Evolutionary conservation across 495 filamentous ascomycete species (phyloP).

Genomic region (Penicillium ochrochloron): DNA sequence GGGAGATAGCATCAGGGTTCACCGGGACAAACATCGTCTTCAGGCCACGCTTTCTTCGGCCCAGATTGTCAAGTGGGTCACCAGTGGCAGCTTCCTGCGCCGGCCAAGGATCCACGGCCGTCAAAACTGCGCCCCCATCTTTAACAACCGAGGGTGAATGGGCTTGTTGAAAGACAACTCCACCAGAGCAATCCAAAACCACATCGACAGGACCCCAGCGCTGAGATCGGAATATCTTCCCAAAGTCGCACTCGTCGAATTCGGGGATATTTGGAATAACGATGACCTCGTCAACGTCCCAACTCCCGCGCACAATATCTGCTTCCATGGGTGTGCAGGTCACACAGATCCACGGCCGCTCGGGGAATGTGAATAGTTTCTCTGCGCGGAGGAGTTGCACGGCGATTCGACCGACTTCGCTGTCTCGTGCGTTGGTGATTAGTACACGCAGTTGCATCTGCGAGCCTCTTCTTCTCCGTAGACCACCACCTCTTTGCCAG

Average conservation of each 20-base stretch:
- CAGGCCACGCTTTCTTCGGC: constrained; percentile 32
- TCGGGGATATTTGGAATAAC: constrained; percentile 32
- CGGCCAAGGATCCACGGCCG: constrained; percentile 40
- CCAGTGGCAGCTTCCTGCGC: constrained; percentile 21
- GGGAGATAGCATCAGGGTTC: constrained; percentile 39
- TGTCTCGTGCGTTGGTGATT: constrained; percentile 44
- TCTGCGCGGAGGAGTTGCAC: constrained; percentile 43
- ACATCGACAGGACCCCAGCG: constrained; percentile 45
- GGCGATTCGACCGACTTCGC: constrained; percentile 43
- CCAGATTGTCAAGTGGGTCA: constrained; percentile 23
- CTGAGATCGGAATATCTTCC: constrained; percentile 35
- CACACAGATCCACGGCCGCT: constrained; percentile 47
- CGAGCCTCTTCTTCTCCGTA: constrained; percentile 5
- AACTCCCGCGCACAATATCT: constrained; percentile 26
- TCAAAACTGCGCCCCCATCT: constrained; percentile 42
- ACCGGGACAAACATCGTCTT: constrained; percentile 45
- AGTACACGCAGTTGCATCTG: constrained; percentile 35
- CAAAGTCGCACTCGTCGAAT: constrained; percentile 35
- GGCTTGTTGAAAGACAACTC: constrained; percentile 37
- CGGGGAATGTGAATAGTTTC: constrained; percentile 36
- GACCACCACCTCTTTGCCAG: background rate
- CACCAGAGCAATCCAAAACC: constrained; percentile 46
- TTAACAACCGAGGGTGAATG: constrained; percentile 42
- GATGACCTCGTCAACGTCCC: constrained; percentile 41
- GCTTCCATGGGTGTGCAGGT: constrained; percentile 41